Base-by-base conservation (phyloP, 2,329 filamentous ascomycete genomes). In the Arthrinium puccinioides region DNA sequence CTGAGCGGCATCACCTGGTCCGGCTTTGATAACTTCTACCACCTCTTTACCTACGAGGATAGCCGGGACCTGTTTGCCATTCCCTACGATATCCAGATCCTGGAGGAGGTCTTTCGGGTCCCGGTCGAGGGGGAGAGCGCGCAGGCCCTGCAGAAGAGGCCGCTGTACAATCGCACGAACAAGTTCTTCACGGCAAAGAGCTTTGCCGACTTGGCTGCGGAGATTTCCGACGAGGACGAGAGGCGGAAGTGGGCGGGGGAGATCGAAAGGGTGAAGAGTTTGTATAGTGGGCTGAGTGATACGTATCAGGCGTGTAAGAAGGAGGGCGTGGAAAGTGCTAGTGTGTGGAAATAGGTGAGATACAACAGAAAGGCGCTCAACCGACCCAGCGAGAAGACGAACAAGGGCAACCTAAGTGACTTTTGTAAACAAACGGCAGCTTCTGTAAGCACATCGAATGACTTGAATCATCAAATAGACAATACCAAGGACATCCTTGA, bases 41-140 rank as follows among this genome's bases (percentile, higher is more conserved):
- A 75, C 48, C 56, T 77, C 32, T 78, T 77, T 53, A 76, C 72
- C 0, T 74, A 77, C 49, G 68, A 76, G 51, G 73, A 78, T 50
- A 76, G 67, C 36, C 59, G 72, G 26, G 71, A 77, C 44, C 47
- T 74, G 6, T 76, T 78, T 46, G 52, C 55, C 3, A 76, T 76
- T 38, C 72, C 72, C 3, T 67, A 76, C 50, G 74, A 78, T 41
- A 74, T 77, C 43, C 66, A 75, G 33, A 77, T 78, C 38, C 47
- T 78, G 32, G 58, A 74, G 50, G 57, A 69, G 39, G 72, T 78
- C 2, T 78, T 76, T 46, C 60, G 68, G 4, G 72, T 76, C 1
- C 57, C 53, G 4, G 62, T 54, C 0, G 28, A 7, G 14, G 25
- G 14, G 3, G 63, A 71, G 44, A 57, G 53, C 9, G 56, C 60